phyloP scores from a whole-genome alignment of 768 basidiomycete species.

The Pleurotus pulmonarius region DNA sequence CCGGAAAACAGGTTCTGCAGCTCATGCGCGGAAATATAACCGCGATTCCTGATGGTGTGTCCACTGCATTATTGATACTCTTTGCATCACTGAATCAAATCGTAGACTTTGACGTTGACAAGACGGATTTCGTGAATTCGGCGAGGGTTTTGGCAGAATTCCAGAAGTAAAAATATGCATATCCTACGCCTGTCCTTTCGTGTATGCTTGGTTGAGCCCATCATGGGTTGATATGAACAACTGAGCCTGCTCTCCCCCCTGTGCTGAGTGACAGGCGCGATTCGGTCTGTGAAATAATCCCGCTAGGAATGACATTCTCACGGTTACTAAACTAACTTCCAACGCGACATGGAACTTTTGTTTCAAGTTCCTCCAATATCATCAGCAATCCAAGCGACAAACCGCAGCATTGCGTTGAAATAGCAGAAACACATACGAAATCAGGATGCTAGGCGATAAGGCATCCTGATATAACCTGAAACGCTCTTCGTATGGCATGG shows the following conservation, averaged over 20 bases:
- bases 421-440: no score
- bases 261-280: no score
- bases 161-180: slow-evolving; percentile 30
- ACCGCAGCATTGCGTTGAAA: no score
- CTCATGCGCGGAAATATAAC: slow-evolving; percentile 51
- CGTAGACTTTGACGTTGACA: slow-evolving; percentile 38
- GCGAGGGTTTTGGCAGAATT: slow-evolving; percentile 38
- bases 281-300: no score
- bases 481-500: no score
- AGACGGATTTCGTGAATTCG: slow-evolving; percentile 40
- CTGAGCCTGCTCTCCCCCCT: not conserved
- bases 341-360: not conserved
- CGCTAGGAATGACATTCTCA: not conserved
- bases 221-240: not conserved
- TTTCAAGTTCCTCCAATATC: no score
- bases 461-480: no score
- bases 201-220: not conserved
- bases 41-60: slow-evolving; percentile 47
- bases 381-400: no score
- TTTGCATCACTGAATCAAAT: not conserved
- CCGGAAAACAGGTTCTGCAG: slow-evolving; percentile 39
- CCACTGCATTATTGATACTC: not conserved
- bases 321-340: not conserved
- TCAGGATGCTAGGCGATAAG: no score
- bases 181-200: not conserved